Base-by-base conservation (phyloP, 2,329 filamentous ascomycete species). In the Trichoderma breve region DNA sequence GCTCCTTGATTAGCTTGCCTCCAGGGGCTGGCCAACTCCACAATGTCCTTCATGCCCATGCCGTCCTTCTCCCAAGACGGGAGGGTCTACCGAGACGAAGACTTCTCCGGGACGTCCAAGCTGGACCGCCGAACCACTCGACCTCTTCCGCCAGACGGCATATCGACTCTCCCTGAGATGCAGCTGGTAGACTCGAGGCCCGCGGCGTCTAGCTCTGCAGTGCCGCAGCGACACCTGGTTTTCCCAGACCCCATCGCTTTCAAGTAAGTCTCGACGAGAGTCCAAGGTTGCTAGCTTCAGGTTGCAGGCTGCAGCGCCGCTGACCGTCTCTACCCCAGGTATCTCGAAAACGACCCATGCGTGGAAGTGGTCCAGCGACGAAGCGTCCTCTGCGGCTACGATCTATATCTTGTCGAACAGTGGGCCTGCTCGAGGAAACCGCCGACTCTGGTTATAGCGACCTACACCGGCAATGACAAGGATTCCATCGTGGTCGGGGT, bases 321-420 rank as follows among this genome's bases (percentile, higher is more conserved):
- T 70, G 24, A 72, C 64, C 26, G 4, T 51, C 12, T 66, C 3
- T 18, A 24, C 1, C 30, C 15, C 34, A 90, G 88, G 74, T 97
- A 95, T 78, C 89, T 99, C 26, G 93, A 97, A 83, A 93, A 97
- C 79, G 96, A 98, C 75, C 85, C 90, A 1, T 89, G 88, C 6
- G 94, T 94, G 4, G 86, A 86, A 3, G 90, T 97, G 8, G 85
- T 97, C 74, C 89, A 95, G 76, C 91, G 92, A 68, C 89, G 90
- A 70, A 86, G 87, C 64, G 84, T 88, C 64, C 86, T 99, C 6
- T 84, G 88, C 73, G 95, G 95, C 75, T 98, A 98, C 82, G 95
- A 98, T 81, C 86, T 95, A 73, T 98, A 98, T 81, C 84, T 98
- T 18, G 94, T 98, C 75, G 96, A 98, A 81, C 96, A 99, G 85